Conservation (phyloP, 2,329 filamentous ascomycete genomes). For the Arthrobotrys conoides region DNA sequence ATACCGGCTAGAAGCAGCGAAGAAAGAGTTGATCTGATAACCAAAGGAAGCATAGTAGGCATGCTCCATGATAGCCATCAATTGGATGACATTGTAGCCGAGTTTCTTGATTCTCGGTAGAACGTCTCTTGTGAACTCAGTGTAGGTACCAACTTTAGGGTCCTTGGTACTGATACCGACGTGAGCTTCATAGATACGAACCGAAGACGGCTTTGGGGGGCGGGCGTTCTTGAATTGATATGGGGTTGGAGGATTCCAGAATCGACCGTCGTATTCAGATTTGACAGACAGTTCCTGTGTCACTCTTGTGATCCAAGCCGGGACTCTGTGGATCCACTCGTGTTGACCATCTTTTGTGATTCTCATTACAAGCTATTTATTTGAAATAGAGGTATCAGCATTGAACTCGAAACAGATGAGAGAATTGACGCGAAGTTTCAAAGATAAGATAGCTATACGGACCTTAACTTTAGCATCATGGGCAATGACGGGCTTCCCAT, state of each 20-base stretch:
- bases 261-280: constrained; percentile 91
- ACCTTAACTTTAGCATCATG: constrained; percentile 99
- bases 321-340: constrained; percentile 86
- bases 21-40: constrained; percentile 99
- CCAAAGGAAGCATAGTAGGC: constrained; percentile 99
- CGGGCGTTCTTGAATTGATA: constrained; percentile 88
- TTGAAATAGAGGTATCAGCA: neutral
- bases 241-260: constrained; percentile 90
- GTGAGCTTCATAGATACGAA: constrained; percentile 98
- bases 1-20: constrained; percentile 95
- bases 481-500: constrained; percentile 83
- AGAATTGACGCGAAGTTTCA: neutral
- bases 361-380: constrained; percentile 81
- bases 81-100: constrained; percentile 96
- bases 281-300: constrained; percentile 93
- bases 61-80: constrained; percentile 99
- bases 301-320: constrained; percentile 97
- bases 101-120: constrained; percentile 89
- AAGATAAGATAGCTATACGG: constrained; percentile 62
- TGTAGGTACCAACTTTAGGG: constrained; percentile 89
- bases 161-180: constrained; percentile 97
- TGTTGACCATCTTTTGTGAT: constrained; percentile 75
- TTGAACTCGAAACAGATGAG: neutral
- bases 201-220: constrained; percentile 85
- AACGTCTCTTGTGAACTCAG: constrained; percentile 94